Evolutionary conservation across 257 asterid species (phyloP), one percentile per base, ranked within the genome.

Genomic region (Primulina huaijiensis): DNA sequence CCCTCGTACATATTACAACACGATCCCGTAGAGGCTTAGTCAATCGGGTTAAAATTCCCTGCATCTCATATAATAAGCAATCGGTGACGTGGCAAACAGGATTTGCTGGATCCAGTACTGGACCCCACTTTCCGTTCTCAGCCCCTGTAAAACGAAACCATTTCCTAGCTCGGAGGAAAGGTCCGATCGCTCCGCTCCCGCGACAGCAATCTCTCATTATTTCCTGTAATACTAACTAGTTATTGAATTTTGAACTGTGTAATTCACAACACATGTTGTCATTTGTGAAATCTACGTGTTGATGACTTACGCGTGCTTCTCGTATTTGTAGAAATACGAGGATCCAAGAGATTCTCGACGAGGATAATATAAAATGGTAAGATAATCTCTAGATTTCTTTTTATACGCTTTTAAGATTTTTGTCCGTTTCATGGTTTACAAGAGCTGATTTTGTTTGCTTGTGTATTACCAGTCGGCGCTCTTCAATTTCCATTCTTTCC

Each of bases 401-500:
- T 50, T 6, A 6, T 34, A 59, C 8, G 58, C 11, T 23, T 46
- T 16, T 46, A 14, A 4, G 62, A 63, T 66, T 60, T 27, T 57
- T 11, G 11, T 6, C 34, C 65, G 31, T 52, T 16, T 57, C 53
- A 50, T 33, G 21, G 43, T 30, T 37, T 62, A 17, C 62, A 25
- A 62, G 31, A 70, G 60, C 65, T 78, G 72, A 81, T 60, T 10
- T 64, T 67, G 27, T 59, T 71, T 59, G 56, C 62, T 59, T 35
- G 35, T 76, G 82, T 21, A 50, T 72, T 87, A 74, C 72, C 96
- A 92, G 96, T 84, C 85, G 29, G 89, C 96, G 0, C 88, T 88
- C 60, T 92, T 92, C 97, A 92, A 92, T 84, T 89, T 89, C 83
- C 95, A 88, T 72, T 92, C 98, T 6, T 92, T 92, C 84, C 90